phyloP scores from a whole-genome alignment of 495 filamentous ascomycete genomes.

The Tuber magnatum region DNA sequence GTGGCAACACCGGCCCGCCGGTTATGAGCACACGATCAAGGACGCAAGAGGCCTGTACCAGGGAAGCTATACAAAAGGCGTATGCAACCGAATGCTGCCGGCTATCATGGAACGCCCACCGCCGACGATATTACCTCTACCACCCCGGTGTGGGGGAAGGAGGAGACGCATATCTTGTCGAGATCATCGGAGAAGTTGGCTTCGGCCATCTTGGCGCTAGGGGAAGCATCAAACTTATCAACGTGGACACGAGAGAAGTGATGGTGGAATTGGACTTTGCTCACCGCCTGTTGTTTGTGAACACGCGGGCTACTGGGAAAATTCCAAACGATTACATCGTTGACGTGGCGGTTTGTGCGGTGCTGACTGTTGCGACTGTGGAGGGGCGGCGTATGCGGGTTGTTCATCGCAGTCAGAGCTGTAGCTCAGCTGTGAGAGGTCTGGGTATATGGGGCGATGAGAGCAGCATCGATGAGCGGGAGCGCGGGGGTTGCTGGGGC shows the following conservation, averaged over 20 bases:
- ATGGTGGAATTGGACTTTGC: slow-evolving; percentile 29
- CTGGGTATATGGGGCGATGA: slow-evolving; percentile 3
- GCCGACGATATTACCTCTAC: slow-evolving; percentile 31
- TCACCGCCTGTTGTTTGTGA: slow-evolving; percentile 11
- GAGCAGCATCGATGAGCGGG: neutral
- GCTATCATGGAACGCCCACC: slow-evolving; percentile 23
- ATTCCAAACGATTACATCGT: slow-evolving; percentile 35
- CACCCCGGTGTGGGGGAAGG: slow-evolving; percentile 29
- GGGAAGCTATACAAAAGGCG: slow-evolving; percentile 32
- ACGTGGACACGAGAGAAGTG: slow-evolving; percentile 31
- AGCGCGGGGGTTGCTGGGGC: neutral
- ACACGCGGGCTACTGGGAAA: slow-evolving; percentile 25
- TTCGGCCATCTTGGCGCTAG: slow-evolving; percentile 20
- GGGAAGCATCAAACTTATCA: slow-evolving; percentile 32
- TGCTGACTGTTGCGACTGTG: slow-evolving; percentile 29
- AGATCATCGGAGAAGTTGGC: slow-evolving; percentile 31
- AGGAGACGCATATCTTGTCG: slow-evolving; percentile 32
- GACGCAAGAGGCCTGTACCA: slow-evolving; percentile 9
- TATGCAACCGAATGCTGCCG: slow-evolving; percentile 37
- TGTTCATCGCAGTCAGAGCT: neutral
- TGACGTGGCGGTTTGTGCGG: slow-evolving; percentile 31
- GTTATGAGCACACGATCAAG: neutral
- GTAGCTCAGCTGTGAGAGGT: slow-evolving; percentile 5
- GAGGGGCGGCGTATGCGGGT: slow-evolving; percentile 27
- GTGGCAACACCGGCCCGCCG: neutral